phyloP scores from a whole-genome alignment of 2,329 filamentous ascomycete species.

The Sporothrix dimorphospora region DNA sequence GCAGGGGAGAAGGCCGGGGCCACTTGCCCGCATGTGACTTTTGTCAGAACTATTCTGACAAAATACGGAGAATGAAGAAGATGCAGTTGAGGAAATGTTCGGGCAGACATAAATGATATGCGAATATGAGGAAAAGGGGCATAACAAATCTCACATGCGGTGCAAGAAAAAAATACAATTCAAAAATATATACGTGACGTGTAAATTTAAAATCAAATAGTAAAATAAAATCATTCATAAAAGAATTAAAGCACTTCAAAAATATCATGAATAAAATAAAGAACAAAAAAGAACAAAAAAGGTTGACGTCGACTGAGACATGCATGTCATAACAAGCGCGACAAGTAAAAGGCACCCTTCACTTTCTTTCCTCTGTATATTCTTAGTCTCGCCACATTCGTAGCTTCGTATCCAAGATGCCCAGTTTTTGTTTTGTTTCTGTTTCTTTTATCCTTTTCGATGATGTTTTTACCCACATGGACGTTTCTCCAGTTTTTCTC shows the following conservation, averaged over 20 bases:
- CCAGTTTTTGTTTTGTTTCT: background rate
- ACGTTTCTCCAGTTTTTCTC: background rate
- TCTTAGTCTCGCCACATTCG: background rate
- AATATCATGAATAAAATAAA: too few relatives aligned
- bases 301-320: background rate
- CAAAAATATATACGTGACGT: too few relatives aligned
- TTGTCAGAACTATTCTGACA: background rate
- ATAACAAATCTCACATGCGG: too few relatives aligned
- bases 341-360: background rate
- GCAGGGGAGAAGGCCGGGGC: background rate
- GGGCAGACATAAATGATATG: background rate
- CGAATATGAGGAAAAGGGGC: too few relatives aligned
- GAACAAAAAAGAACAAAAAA: too few relatives aligned
- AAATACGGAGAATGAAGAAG: background rate
- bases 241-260: too few relatives aligned
- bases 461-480: background rate
- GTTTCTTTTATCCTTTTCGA: background rate
- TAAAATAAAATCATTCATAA: too few relatives aligned
- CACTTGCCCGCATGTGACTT: conserved; percentile 5
- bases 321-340: background rate
- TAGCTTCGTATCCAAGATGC: background rate
- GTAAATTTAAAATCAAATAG: too few relatives aligned
- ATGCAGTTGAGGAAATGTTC: background rate
- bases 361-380: background rate
- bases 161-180: too few relatives aligned